phyloP scores from a whole-genome alignment of 345 rosid species.

The Heritiera littoralis region DNA sequence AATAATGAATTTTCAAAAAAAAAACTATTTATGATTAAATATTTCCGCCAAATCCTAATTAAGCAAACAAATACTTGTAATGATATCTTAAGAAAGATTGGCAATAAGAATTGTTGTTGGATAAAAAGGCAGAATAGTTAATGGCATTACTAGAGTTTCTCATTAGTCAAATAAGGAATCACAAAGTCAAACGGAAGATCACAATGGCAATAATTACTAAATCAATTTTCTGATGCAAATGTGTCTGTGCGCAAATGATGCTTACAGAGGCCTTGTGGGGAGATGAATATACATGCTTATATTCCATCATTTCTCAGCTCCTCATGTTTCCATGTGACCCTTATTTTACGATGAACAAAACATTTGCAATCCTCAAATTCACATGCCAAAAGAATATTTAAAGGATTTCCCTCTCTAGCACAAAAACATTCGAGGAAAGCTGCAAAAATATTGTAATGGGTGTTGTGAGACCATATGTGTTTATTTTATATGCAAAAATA shows the following conservation, averaged over 20 bases:
- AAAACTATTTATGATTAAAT: too few relatives aligned
- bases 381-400: neutral
- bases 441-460: neutral
- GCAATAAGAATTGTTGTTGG: neutral
- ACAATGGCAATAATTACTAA: neutral
- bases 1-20: too few relatives aligned
- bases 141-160: too few relatives aligned
- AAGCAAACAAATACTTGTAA: too few relatives aligned
- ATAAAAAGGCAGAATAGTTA: neutral
- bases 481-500: neutral
- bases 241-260: neutral
- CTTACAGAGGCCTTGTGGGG: too few relatives aligned
- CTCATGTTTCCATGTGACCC: conserved; percentile 52
- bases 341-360: conserved; percentile 1
- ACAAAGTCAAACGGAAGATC: conserved; percentile 30
- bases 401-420: neutral
- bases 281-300: too few relatives aligned
- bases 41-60: neutral
- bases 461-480: neutral
- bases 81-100: too few relatives aligned
- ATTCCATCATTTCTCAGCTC: conserved; percentile 25
- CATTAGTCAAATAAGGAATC: conserved; percentile 29
- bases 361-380: conserved; percentile 12
- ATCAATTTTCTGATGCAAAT: neutral
- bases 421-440: neutral